A percentile compares a stretch with the other conserved stretches of the same genome.
Conservation (phyloP, 805 yeast species). For the Teunomyces kruisii region DNA sequence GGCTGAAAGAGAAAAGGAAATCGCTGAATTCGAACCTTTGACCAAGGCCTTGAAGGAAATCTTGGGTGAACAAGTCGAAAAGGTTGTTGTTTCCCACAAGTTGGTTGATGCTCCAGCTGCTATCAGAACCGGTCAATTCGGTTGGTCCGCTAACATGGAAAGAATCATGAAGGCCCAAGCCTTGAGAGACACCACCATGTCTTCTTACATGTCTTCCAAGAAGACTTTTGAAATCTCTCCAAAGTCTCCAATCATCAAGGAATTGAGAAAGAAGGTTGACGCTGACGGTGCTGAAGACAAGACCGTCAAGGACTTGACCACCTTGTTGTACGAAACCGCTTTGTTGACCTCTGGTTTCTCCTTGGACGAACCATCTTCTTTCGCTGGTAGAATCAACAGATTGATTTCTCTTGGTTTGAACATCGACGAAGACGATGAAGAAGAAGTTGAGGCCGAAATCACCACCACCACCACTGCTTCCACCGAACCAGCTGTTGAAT, state of each 20-base stretch:
- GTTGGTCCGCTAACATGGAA: constrained; percentile 99
- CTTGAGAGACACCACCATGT: constrained; percentile 96
- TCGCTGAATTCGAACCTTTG: constrained; percentile 86
- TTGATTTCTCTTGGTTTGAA: constrained; percentile 96
- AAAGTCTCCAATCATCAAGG: constrained; percentile 90
- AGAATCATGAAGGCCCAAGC: constrained; percentile 99
- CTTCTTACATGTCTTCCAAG: constrained; percentile 99
- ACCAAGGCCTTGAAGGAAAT: constrained; percentile 95
- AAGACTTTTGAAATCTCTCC: constrained; percentile 99
- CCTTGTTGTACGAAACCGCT: constrained; percentile 95
- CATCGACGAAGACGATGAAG: constrained; percentile 86
- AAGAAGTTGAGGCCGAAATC: constrained; percentile 49
- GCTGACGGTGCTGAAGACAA: constrained; percentile 97
- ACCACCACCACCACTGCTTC: constrained; percentile 45
- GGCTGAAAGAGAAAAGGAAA: constrained; percentile 88
- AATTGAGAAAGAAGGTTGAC: constrained; percentile 94
- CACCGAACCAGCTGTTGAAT: constrained; percentile 76
- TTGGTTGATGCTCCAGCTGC: constrained; percentile 99
- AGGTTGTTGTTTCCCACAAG: constrained; percentile 97
- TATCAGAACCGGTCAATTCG: constrained; percentile 99
- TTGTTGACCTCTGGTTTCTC: constrained; percentile 98
- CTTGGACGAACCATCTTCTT: constrained; percentile 96
- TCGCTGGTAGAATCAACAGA: constrained; percentile 97
- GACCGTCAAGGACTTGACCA: constrained; percentile 96
- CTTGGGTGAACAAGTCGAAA: constrained; percentile 98